Evolutionary conservation across 108 stramenopile species (phyloP), one percentile per base, ranked within the genome.

Genomic region (Nitzschia sp.): DNA sequence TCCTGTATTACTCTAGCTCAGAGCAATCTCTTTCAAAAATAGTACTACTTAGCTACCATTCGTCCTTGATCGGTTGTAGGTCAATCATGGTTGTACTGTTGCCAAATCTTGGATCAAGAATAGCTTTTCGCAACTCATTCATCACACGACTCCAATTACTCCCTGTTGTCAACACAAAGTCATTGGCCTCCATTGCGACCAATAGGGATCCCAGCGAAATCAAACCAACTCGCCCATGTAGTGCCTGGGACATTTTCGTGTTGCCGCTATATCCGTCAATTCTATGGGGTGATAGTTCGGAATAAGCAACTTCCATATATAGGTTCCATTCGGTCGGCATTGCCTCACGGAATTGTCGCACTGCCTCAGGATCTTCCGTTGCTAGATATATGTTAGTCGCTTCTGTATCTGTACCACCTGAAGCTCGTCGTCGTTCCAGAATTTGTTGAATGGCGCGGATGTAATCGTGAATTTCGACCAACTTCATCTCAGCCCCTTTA

Each of bases 141-240:
- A 86, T 75, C 41, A 86, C 27, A 28, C 72, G 62, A 69, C 81
- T 82, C 85, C 85, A 86, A 61, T 86, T 86, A 22, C 75, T 77
- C 32, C 25, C 69, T n/a, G 79, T 79, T 0, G 81, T 78, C 55
- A 86, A 58, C 17, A 86, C n/a, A n/a, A n/a, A n/a, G n/a, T n/a
- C n/a, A n/a, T n/a, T n/a, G n/a, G n/a, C n/a, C n/a, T n/a, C n/a
- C 85, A 71, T 72, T 1, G 80, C 77, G 2, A 85, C 66, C 60
- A 86, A 63, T 22, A 86, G 64, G 0, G 79, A 75, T 4, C 64
- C 85, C 30, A 86, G 47, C 11, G 81, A 64, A 15, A 64, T 17
- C 8, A 81, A 53, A 15, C 85, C 85, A 8, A 75, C 22, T 32
- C 57, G 50, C 5, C 80, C 80, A 28, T 69, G 41, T 28, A 66